Evolutionary conservation across 345 rosid species (phyloP).

Genomic region (Eucalyptus curtisii): DNA sequence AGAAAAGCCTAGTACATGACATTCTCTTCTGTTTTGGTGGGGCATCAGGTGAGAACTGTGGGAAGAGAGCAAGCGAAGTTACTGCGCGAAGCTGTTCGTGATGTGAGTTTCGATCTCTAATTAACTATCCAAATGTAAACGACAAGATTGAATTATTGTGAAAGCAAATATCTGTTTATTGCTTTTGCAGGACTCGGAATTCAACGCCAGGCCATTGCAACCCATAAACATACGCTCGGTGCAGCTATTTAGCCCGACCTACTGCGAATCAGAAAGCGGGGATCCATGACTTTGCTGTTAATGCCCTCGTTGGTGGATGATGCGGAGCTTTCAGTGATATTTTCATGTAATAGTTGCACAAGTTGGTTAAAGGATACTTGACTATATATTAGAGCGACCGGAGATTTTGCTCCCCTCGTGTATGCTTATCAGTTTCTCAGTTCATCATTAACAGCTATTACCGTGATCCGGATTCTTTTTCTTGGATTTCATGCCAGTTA

Average conservation of each 20-base stretch:
- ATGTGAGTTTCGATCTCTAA: conserved; percentile 28
- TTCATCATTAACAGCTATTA: neutral
- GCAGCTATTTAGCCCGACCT: conserved; percentile 25
- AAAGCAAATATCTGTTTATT: neutral
- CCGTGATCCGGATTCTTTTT: neutral
- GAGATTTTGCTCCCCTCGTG: neutral
- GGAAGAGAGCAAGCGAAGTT: conserved; percentile 33
- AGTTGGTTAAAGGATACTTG: neutral
- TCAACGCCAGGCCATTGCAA: conserved; percentile 66
- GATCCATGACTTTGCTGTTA: neutral
- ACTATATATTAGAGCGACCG: neutral
- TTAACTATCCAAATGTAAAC: no score
- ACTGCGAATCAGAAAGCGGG: neutral
- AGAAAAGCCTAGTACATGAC: neutral
- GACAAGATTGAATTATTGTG: neutral
- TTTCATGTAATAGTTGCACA: neutral
- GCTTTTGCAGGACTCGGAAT: conserved; percentile 32
- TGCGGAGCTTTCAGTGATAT: neutral
- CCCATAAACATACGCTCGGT: conserved; percentile 25
- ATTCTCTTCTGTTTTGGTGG: neutral
- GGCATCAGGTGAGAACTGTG: conserved; percentile 52
- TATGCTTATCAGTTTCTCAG: neutral
- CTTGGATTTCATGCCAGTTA: neutral
- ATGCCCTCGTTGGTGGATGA: neutral
- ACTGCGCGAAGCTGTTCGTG: conserved; percentile 71